Conservation (phyloP, 129 eudicot species). For the Centrapalus pauciflorus region DNA sequence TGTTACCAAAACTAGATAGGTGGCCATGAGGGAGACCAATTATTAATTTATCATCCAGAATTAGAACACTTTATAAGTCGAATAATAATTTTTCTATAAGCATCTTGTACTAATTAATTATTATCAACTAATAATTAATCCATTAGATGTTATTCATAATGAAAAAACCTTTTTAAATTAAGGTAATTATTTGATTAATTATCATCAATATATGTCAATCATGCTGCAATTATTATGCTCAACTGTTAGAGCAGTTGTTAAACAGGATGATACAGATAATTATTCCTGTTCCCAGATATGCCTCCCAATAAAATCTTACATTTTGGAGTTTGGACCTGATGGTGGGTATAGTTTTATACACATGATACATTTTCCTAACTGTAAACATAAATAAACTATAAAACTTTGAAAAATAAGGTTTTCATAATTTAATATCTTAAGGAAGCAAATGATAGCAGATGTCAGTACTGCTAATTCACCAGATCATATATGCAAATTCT, state of each 20-base stretch:
- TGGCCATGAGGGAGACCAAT: no score
- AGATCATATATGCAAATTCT: neutral
- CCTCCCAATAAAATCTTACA: neutral
- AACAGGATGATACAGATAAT: neutral
- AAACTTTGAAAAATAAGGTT: neutral
- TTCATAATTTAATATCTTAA: neutral
- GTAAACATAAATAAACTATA: neutral
- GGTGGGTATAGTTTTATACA: neutral
- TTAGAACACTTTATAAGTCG: no score
- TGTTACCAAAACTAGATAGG: no score
- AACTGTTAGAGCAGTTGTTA: constrained; percentile 14
- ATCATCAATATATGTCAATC: constrained; percentile 4
- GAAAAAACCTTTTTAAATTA: no score
- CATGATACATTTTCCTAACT: neutral
- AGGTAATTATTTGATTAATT: no score
- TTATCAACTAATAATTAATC: no score
- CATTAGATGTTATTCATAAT: no score
- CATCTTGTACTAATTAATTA: no score
- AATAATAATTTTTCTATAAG: no score
- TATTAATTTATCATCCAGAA: no score
- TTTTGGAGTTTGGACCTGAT: neutral
- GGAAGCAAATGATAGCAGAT: neutral
- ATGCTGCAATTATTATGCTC: constrained; percentile 15
- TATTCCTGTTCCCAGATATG: neutral
- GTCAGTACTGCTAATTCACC: no score